These are phyloP conservation scores for Arctium minus DNA, from an alignment of 129 eudicot species.

Conservation along the genomic window DNA sequence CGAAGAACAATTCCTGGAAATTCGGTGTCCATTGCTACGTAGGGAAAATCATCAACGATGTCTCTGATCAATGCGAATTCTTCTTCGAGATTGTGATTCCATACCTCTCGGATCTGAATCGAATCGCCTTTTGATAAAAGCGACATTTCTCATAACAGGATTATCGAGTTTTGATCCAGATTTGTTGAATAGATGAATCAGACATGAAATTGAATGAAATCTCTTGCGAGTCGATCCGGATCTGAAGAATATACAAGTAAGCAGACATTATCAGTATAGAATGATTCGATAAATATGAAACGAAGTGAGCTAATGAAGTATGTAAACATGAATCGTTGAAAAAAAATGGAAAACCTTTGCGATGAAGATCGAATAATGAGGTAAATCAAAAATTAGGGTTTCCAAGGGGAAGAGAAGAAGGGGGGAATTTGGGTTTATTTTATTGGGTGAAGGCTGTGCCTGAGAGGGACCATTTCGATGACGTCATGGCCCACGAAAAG, in stretches of 20 bases:
- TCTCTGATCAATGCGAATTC: conserved; percentile 65
- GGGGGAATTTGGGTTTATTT: conserved; percentile 21
- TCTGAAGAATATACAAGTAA: conserved; percentile 8
- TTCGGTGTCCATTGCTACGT: conserved; percentile 85
- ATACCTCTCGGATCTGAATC: conserved; percentile 76
- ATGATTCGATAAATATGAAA: background rate
- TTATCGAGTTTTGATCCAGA: background rate
- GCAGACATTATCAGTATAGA: background rate
- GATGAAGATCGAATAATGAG: conserved; percentile 12
- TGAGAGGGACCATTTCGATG: background rate
- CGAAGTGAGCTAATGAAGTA: background rate
- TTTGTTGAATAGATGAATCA: background rate
- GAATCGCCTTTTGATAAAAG: conserved; percentile 62
- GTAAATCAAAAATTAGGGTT: conserved; percentile 31
- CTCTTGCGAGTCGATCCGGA: conserved; percentile 6
- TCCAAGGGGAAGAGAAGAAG: conserved; percentile 1
- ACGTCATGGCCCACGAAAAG: background rate
- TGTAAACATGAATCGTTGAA: background rate
- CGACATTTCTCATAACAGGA: conserved; percentile 47
- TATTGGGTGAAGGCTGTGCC: background rate
- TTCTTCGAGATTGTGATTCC: conserved; percentile 69
- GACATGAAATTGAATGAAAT: background rate
- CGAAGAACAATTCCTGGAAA: conserved; percentile 81
- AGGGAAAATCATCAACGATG: conserved; percentile 62
- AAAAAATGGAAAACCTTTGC: conserved; percentile 13